Conservation (phyloP, 176 grass and related monocot genomes). For the Lolium rigidum region DNA sequence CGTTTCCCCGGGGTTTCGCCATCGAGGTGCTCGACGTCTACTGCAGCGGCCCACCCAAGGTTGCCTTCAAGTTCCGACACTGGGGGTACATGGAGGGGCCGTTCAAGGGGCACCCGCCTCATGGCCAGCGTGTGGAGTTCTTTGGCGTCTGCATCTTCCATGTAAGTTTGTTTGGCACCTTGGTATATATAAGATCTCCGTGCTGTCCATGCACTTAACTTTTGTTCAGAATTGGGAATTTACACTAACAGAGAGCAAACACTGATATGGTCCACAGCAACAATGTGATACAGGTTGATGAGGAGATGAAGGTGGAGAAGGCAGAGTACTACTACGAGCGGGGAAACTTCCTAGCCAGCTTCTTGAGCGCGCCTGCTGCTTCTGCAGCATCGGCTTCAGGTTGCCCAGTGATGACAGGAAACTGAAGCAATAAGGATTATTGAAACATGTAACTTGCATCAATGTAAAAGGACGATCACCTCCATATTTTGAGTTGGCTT, state of each 20-base stretch:
- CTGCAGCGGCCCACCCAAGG: constrained; percentile 50
- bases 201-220: neutral
- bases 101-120: constrained; percentile 64
- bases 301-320: constrained; percentile 58
- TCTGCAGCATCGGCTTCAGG: neutral
- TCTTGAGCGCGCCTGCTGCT: constrained; percentile 42
- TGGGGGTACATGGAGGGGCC: constrained; percentile 86
- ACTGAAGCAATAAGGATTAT: neutral
- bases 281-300: constrained; percentile 46
- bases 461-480: neutral
- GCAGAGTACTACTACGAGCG: constrained; percentile 74
- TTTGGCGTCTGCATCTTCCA: constrained; percentile 66
- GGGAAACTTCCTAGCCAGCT: constrained; percentile 65
- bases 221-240: neutral
- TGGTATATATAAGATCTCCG: neutral
- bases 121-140: constrained; percentile 54
- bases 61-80: constrained; percentile 80
- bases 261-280: neutral
- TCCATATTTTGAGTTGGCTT: neutral
- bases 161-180: constrained; percentile 40
- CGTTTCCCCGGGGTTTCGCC: constrained; percentile 71
- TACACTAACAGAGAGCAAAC: neutral
- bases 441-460: neutral
- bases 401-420: constrained; percentile 51
- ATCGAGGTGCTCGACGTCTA: constrained; percentile 78